Percentiles rank a stretch among this genome's conserved stretches.
Conservation (phyloP, 768 basidiomycete genomes). For the Xerocomellus amylosporus region DNA sequence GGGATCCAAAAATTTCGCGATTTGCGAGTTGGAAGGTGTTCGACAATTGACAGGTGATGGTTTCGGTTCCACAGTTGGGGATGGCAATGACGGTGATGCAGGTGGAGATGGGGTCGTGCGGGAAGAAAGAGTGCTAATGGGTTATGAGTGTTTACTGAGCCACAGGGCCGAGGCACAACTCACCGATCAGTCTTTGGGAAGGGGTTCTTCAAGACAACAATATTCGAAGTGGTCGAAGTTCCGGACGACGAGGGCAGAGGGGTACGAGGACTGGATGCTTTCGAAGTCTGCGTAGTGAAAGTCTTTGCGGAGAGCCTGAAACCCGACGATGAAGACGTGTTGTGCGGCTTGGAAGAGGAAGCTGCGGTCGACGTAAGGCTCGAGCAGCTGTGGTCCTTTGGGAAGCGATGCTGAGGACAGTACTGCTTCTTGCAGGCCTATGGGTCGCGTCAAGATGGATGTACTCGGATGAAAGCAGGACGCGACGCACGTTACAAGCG, state of each 20-base stretch:
- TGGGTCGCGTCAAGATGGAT: not conserved
- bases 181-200: slow-evolving; percentile 63
- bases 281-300: slow-evolving; percentile 3
- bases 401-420: slow-evolving; percentile 79
- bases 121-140: slow-evolving; percentile 42
- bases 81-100: not conserved
- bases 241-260: slow-evolving; percentile 8
- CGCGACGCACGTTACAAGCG: slow-evolving; percentile 59
- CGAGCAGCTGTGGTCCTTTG: slow-evolving; percentile 63
- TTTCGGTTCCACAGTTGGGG: slow-evolving; percentile 15
- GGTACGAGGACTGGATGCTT: not conserved
- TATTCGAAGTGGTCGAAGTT: slow-evolving; percentile 13
- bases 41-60: slow-evolving; percentile 23
- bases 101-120: slow-evolving; percentile 24
- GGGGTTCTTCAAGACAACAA: slow-evolving; percentile 28
- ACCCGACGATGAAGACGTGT: not conserved
- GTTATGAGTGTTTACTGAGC: slow-evolving; percentile 64
- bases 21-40: slow-evolving; percentile 32
- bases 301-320: slow-evolving; percentile 9
- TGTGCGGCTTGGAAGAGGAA: slow-evolving; percentile 16
- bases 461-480: not conserved
- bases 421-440: slow-evolving; percentile 73
- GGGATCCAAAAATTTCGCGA: slow-evolving; percentile 36
- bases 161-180: slow-evolving; percentile 32
- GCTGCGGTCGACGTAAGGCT: slow-evolving; percentile 12